These are phyloP conservation scores for Neurospora sp. DNA, from an alignment of 495 filamentous ascomycete genomes.

Conservation along the genomic window DNA sequence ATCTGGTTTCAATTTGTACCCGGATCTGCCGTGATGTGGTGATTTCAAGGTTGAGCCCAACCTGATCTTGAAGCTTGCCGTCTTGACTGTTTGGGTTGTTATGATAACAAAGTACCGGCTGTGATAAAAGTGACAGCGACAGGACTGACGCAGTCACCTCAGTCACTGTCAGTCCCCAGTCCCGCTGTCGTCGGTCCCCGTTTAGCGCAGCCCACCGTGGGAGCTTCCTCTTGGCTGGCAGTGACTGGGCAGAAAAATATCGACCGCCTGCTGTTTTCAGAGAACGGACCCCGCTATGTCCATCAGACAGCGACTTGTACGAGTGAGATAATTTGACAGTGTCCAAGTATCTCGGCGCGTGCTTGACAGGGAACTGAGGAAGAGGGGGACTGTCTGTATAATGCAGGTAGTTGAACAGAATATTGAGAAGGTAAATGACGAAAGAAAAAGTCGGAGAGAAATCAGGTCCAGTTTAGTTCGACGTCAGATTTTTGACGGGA, in stretches of 20 bases:
- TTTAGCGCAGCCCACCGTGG: not conserved
- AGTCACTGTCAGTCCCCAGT: not conserved
- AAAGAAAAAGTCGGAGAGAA: not conserved
- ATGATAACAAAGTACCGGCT: not conserved
- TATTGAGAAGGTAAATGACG: not conserved
- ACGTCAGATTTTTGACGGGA: not conserved
- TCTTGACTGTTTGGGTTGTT: not conserved
- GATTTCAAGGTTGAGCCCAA: not conserved
- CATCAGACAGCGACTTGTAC: not conserved
- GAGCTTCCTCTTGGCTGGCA: constrained; percentile 2
- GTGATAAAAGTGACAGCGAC: not conserved
- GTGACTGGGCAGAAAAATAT: constrained; percentile 4
- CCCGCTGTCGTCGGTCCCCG: not conserved
- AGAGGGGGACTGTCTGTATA: not conserved
- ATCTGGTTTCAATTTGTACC: not conserved
- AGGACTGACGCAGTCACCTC: not conserved
- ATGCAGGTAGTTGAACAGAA: not conserved
- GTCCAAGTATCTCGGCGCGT: not conserved
- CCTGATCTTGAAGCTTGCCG: not conserved
- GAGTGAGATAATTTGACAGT: constrained; percentile 9
- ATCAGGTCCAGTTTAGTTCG: not conserved
- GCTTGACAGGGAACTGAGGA: not conserved
- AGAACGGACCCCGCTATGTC: constrained; percentile 4
- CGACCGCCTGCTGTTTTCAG: constrained; percentile 25
- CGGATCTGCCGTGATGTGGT: not conserved